Evolutionary conservation across 1,284 basidiomycete species (phyloP).

Genomic region (Leccinum huronense): DNA sequence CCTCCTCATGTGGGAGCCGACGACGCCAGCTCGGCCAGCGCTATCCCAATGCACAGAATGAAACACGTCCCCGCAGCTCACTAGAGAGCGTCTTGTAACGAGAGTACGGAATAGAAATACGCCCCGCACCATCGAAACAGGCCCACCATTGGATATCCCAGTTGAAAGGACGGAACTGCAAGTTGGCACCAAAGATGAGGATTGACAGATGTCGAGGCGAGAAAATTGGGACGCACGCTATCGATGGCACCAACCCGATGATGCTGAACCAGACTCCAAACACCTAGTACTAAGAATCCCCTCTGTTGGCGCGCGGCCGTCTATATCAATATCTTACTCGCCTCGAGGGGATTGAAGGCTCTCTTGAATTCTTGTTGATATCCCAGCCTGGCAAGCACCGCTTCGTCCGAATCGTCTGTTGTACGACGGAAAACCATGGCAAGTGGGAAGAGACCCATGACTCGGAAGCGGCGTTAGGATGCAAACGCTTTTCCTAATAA

Average conservation of each 20-base stretch:
- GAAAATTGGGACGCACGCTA: constrained; percentile 31
- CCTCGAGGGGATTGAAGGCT: not conserved
- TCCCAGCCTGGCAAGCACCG: not conserved
- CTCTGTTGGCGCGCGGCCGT: not conserved
- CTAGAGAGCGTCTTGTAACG: constrained; percentile 14
- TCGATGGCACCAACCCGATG: constrained; percentile 44
- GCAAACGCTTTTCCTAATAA: not conserved
- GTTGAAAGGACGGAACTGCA: constrained; percentile 41
- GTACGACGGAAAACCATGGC: not conserved
- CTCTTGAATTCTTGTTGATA: not conserved
- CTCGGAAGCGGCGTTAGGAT: not conserved
- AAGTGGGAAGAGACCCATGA: not conserved
- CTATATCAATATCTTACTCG: not conserved
- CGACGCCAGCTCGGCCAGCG: constrained; percentile 71
- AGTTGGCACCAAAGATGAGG: not conserved
- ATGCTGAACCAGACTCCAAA: constrained; percentile 40
- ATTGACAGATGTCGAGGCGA: not conserved
- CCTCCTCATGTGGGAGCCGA: constrained; percentile 64
- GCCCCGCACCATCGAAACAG: constrained; percentile 49
- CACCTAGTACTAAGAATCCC: constrained; percentile 17
- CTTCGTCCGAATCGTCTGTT: not conserved
- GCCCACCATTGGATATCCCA: constrained; percentile 46
- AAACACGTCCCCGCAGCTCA: constrained; percentile 48
- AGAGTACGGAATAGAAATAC: constrained; percentile 15
- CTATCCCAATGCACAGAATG: constrained; percentile 59